Base-by-base conservation (phyloP, 2,329 filamentous ascomycete species). In the Fusarium circinatum region DNA sequence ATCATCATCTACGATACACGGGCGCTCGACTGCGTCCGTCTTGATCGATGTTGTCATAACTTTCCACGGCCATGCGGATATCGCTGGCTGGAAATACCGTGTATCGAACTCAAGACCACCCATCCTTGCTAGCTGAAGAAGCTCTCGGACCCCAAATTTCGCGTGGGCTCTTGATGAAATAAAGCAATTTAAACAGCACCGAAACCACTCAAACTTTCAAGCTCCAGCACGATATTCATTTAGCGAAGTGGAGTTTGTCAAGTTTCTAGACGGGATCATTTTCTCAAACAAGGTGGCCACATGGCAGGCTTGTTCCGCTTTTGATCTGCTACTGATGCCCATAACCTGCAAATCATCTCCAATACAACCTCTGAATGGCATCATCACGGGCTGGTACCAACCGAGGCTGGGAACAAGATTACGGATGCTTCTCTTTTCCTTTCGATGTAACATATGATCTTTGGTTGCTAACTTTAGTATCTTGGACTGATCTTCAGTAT, bases 181-280 rank as follows among this genome's bases (percentile, higher is more conserved):
- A 78, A 75, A 57, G 76, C 62, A 78, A 78, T 78, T 78, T 78
- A 55, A 74, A 55, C 41, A 69, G 30, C 30, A 44, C 65, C 61
- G 51, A 59, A 62, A 60, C 70, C 74, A 75, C 61, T 65, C 54
- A 67, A 22, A 57, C 44, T 32, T 57, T 45, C 39, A 48, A 28
- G 18, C 32, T 55, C 34, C 20, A 41, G 51, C 34, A 38, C 44
- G 22, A 51, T 45, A 47, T 30, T 55, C 44, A 62, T 62, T 32
- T 62, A 52, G 30, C 36, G n/a, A 24, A 59, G 72, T 70, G 70
- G 74, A 54, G 64, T 63, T 68, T 36, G 30, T 44, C 36, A n/a
- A n/a, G 47, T 61, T 65, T 75, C 58, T 18, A 52, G 52, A 61
- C 17, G 54, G 55, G 34, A 59, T 49, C 55, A 63, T 65, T 61